Percentiles rank a stretch among this genome's conserved stretches.
Evolutionary conservation across 768 basidiomycete species (phyloP).

Genomic region (Pilatotrama ljubarskyi): DNA sequence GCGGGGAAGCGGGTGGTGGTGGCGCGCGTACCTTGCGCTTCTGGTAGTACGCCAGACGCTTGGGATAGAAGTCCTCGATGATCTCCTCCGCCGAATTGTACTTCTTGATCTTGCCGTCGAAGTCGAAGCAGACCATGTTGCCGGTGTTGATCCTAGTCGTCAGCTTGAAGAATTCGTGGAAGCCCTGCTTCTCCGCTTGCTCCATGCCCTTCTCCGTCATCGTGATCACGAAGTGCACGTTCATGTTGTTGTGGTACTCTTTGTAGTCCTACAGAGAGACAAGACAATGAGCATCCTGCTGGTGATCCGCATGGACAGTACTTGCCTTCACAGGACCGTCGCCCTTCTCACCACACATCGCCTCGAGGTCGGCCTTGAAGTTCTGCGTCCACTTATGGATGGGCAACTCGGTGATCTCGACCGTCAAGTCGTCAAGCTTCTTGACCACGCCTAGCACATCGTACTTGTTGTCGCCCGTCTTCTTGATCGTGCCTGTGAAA

Average conservation of each 20-base stretch:
- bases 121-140: slow-evolving; percentile 99
- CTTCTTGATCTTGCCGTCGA: slow-evolving; percentile 93
- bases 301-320: neutral
- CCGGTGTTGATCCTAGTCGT: slow-evolving; percentile 79
- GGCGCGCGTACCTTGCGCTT: slow-evolving; percentile 77
- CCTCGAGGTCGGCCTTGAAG: slow-evolving; percentile 91
- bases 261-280: slow-evolving; percentile 77
- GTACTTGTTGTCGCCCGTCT: slow-evolving; percentile 81
- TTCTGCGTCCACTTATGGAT: slow-evolving; percentile 93
- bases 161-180: slow-evolving; percentile 91
- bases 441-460: slow-evolving; percentile 71
- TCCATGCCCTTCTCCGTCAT: slow-evolving; percentile 80
- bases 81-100: slow-evolving; percentile 90
- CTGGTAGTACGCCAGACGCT: slow-evolving; percentile 88
- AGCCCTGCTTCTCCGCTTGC: slow-evolving; percentile 86
- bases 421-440: slow-evolving; percentile 83
- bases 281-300: neutral
- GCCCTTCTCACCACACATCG: slow-evolving; percentile 85
- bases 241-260: slow-evolving; percentile 92
- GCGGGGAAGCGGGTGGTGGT: neutral
- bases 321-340: slow-evolving; percentile 78
- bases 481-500: slow-evolving; percentile 86
- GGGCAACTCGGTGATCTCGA: slow-evolving; percentile 94
- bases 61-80: slow-evolving; percentile 88
- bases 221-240: slow-evolving; percentile 84